These are phyloP conservation scores for Nannizziopsis barbatae DNA, from an alignment of 2,329 filamentous ascomycete species.

Conservation along the genomic window DNA sequence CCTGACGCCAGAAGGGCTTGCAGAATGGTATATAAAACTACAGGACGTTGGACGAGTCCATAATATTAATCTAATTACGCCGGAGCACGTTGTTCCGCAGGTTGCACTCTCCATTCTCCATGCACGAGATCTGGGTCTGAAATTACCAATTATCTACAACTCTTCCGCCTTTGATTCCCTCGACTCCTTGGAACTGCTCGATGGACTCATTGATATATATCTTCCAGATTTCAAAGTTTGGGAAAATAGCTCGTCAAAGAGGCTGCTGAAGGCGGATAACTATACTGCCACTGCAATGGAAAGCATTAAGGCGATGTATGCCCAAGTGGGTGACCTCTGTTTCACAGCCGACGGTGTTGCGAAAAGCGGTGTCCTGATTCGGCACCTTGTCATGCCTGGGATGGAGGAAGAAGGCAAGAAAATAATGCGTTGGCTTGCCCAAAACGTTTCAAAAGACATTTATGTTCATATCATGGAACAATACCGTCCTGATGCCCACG, in stretches of 20 bases:
- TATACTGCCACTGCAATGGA: slow-evolving; percentile 62
- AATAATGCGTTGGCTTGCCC: slow-evolving; percentile 67
- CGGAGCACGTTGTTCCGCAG: slow-evolving; percentile 77
- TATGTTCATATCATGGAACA: slow-evolving; percentile 88
- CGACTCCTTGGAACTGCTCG: slow-evolving; percentile 58
- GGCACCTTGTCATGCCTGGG: slow-evolving; percentile 78
- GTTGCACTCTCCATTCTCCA: slow-evolving; percentile 65
- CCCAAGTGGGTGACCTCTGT: slow-evolving; percentile 69
- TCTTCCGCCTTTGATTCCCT: slow-evolving; percentile 70
- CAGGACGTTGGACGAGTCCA: slow-evolving; percentile 71
- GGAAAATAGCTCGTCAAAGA: slow-evolving; percentile 53
- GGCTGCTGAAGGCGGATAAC: slow-evolving; percentile 66
- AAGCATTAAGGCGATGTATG: slow-evolving; percentile 69
- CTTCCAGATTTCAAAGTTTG: slow-evolving; percentile 84
- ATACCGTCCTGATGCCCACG: slow-evolving; percentile 68
- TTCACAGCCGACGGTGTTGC: slow-evolving; percentile 74
- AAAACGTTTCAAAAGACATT: slow-evolving; percentile 59
- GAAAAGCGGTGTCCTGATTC: slow-evolving; percentile 61
- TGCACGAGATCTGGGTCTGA: slow-evolving; percentile 57
- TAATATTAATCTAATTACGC: slow-evolving; percentile 80
- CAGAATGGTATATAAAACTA: slow-evolving; percentile 71
- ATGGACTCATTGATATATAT: slow-evolving; percentile 75
- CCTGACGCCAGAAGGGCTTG: slow-evolving; percentile 65
- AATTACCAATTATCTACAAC: slow-evolving; percentile 70
- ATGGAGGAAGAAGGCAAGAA: slow-evolving; percentile 59